phyloP scores from a whole-genome alignment of 352 stramenopile genomes.

The Pythium sukuiense region DNA sequence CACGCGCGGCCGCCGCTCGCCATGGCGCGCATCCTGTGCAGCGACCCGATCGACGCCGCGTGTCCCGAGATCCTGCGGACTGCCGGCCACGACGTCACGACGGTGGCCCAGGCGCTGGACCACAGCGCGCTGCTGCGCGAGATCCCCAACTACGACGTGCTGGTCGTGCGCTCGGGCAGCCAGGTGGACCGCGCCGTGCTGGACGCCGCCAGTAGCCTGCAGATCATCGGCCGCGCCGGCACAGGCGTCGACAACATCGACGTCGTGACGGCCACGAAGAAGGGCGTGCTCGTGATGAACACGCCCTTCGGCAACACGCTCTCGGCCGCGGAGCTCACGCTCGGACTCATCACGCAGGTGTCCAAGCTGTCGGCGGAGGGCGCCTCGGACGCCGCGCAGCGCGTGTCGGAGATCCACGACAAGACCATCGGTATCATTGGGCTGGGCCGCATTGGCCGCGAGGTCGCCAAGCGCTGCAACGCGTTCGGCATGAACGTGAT shows the following conservation, averaged over 20 bases:
- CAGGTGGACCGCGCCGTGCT: constrained; percentile 75
- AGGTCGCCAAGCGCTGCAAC: constrained; percentile 92
- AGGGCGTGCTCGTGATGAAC: constrained; percentile 96
- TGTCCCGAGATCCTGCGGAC: constrained; percentile 79
- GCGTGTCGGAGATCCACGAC: constrained; percentile 76
- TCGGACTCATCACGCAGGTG: constrained; percentile 89
- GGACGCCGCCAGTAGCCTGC: constrained; percentile 54
- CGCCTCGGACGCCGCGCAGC: constrained; percentile 11
- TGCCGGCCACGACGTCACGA: constrained; percentile 86
- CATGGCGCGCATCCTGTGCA: constrained; percentile 88
- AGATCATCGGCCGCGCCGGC: constrained; percentile 89
- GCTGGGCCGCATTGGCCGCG: constrained; percentile 92
- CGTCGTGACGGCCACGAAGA: constrained; percentile 86
- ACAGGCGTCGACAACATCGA: constrained; percentile 95
- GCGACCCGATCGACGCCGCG: constrained; percentile 81
- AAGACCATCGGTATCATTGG: constrained; percentile 96
- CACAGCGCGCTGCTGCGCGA: constrained; percentile 65
- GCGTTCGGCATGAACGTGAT: constrained; percentile 94
- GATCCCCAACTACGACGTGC: constrained; percentile 85
- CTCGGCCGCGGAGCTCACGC: constrained; percentile 93
- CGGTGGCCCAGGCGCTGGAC: constrained; percentile 38
- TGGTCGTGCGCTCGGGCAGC: constrained; percentile 86
- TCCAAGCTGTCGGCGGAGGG: constrained; percentile 32
- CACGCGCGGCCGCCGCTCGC: constrained; percentile 42
- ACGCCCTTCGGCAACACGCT: constrained; percentile 95